Conservation (phyloP, 2,329 filamentous ascomycete species). For the Cercospora sp. region DNA sequence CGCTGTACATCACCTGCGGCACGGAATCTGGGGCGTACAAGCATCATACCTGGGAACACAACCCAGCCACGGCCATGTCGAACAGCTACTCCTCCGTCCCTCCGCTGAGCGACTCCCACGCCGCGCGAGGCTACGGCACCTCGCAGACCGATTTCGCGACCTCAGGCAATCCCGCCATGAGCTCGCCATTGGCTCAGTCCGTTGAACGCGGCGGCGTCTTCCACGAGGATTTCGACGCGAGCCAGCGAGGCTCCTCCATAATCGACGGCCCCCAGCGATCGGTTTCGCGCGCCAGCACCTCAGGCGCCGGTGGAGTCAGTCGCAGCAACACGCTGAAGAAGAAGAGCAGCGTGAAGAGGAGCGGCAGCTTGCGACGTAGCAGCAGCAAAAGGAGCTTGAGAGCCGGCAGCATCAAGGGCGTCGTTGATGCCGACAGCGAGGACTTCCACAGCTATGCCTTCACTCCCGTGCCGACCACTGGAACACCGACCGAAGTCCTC, state of each 20-base stretch:
- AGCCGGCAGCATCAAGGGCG: constrained; percentile 82
- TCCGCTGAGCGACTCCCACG: constrained; percentile 6
- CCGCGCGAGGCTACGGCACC: constrained; percentile 12
- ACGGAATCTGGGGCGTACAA: neutral
- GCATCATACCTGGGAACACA: neutral
- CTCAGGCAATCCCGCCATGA: constrained; percentile 36
- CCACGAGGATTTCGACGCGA: constrained; percentile 66
- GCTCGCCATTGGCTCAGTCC: constrained; percentile 42
- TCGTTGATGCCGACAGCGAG: constrained; percentile 59
- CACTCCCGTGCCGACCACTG: constrained; percentile 83
- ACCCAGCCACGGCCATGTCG: constrained; percentile 6
- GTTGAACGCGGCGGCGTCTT: constrained; percentile 33
- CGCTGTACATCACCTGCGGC: neutral
- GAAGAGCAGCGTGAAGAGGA: constrained; percentile 74
- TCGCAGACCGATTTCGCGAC: constrained; percentile 42
- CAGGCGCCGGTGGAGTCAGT: constrained; percentile 49
- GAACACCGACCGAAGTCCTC: constrained; percentile 83
- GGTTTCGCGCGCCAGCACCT: constrained; percentile 52
- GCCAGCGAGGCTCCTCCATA: constrained; percentile 65
- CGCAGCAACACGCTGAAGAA: constrained; percentile 83
- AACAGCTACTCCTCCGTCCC: constrained; percentile 4
- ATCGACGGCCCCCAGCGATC: constrained; percentile 61
- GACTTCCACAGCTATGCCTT: constrained; percentile 81
- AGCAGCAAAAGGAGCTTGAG: constrained; percentile 78
- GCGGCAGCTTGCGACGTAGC: constrained; percentile 73